phyloP scores from a whole-genome alignment of 129 eudicot species.

The Cynara cardunculus region DNA sequence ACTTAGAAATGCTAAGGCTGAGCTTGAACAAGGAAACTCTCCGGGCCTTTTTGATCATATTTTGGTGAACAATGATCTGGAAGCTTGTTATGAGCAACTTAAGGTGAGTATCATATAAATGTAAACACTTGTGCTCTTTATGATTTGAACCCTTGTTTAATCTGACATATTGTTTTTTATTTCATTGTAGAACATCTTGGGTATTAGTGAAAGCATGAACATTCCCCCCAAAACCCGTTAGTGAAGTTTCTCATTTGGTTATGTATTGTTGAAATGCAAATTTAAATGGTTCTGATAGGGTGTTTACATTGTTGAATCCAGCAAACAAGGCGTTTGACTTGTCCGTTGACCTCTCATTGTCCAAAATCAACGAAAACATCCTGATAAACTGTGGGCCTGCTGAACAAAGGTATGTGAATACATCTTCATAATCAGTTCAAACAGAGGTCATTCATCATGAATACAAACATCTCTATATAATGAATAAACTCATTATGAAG shows the following conservation, averaged over 20 bases:
- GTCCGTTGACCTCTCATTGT: conserved; percentile 51
- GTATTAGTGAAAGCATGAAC: conserved; percentile 42
- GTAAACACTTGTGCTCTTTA: neutral
- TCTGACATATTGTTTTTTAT: neutral
- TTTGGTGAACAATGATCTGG: conserved; percentile 64
- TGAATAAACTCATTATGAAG: neutral
- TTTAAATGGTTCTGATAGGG: conserved; percentile 2
- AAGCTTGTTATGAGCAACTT: conserved; percentile 57
- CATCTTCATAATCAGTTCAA: neutral
- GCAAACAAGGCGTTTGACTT: conserved; percentile 40
- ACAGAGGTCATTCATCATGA: neutral
- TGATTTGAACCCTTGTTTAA: neutral
- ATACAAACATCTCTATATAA: neutral
- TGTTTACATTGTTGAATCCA: conserved; percentile 28
- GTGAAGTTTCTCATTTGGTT: conserved; percentile 1
- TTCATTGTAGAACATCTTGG: conserved; percentile 65
- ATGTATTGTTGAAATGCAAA: neutral
- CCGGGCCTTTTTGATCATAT: conserved; percentile 72
- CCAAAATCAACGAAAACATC: conserved; percentile 54
- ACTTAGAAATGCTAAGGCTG: conserved; percentile 64
- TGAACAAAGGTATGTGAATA: conserved; percentile 33
- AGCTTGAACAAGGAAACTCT: conserved; percentile 63
- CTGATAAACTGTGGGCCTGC: conserved; percentile 33
- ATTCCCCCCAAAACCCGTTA: conserved; percentile 40
- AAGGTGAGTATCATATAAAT: conserved; percentile 39